Evolutionary conservation across 1,284 basidiomycete species (phyloP), one percentile per base, ranked within the genome.

Genomic region (Athelia sp.): DNA sequence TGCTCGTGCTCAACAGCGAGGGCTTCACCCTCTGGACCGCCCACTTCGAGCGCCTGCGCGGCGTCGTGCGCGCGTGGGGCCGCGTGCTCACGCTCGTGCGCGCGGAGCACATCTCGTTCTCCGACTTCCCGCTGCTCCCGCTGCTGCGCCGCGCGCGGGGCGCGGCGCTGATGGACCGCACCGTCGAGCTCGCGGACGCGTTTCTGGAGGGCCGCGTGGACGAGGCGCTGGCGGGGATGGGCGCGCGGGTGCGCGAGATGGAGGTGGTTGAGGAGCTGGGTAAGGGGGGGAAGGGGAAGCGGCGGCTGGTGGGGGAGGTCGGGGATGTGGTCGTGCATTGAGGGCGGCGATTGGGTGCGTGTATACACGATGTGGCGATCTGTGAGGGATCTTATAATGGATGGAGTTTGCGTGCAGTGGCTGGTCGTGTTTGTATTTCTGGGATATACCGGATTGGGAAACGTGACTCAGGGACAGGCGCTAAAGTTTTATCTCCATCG

Each of bases 1-100:
- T 81, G 70, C 58, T 84, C 38, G 78, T 89, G 9, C 79, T 91
- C 57, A 89, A 88, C 60, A 86, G 86, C 26, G 80, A 88, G 58
- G 71, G 65, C 0, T 91, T 90, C 57, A 88, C 87, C 1, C 68
- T 87, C 6, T 90, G 87, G 87, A 76, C 76, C 45, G 73, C 75
- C 42, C 85, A 90, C 60, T 90, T 87, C 59, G 62, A 68, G n/a
- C 68, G 76, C 18, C 63, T 89, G 46, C 54, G 73, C 54, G 69
- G 72, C 21, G 63, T 84, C 22, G 69, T 83, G 4, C 64, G 67
- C 42, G 64, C 63, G 11, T 87, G 85, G 84, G 69, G 68, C 50
- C 61, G 83, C n/a, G 50, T 40, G 36, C 36, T 81, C 26, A 84
- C 81, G 2, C 62, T 83, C 31, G 78, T 80, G 45, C 70, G 73